phyloP scores from a whole-genome alignment of 306 rosid genomes.

The Hippophae rhamnoides region DNA sequence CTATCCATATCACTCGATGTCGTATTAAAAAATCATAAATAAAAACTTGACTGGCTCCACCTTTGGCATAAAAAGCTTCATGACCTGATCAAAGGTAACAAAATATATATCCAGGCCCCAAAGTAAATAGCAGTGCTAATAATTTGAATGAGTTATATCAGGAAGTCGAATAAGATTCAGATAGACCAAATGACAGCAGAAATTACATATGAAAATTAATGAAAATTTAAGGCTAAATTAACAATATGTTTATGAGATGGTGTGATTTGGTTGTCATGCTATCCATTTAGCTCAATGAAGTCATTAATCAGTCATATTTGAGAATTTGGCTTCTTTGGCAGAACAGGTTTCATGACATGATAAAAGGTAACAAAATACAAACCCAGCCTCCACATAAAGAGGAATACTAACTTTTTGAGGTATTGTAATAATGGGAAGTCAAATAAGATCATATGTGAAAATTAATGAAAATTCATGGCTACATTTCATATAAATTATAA shows the following conservation, averaged over 20 bases:
- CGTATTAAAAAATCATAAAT: neutral
- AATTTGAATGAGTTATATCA: neutral
- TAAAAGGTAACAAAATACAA: neutral
- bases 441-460: neutral
- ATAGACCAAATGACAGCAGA: too few species aligned
- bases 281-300: constrained; percentile 6
- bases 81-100: neutral
- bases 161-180: too few species aligned
- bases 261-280: neutral
- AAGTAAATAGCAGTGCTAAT: neutral
- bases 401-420: neutral
- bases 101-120: neutral
- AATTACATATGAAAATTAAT: too few species aligned
- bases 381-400: neutral
- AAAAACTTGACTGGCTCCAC: neutral
- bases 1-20: constrained; percentile 5
- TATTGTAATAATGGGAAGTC: neutral
- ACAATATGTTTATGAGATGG: neutral
- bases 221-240: neutral
- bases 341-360: neutral
- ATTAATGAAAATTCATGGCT: neutral
- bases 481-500: too few species aligned
- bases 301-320: neutral
- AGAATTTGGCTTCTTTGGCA: neutral
- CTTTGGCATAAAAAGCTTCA: neutral